phyloP scores from a whole-genome alignment of 1,284 basidiomycete species.

The Meira miltonrushii region DNA sequence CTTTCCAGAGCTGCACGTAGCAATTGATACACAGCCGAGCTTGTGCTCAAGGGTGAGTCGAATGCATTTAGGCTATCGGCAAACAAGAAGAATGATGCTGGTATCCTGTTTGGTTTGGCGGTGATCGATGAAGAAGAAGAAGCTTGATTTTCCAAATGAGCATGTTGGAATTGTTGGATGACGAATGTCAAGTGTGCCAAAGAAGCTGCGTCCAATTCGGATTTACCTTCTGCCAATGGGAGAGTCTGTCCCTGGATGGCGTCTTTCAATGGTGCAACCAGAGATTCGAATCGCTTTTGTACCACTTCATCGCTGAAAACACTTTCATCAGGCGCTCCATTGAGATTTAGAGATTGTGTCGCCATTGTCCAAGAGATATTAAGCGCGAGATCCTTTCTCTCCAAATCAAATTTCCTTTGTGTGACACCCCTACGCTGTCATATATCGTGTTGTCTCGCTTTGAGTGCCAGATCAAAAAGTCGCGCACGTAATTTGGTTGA shows the following conservation, averaged over 20 bases:
- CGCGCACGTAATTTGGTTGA: too few relatives aligned
- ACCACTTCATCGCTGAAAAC: constrained; percentile 17
- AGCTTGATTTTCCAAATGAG: constrained; percentile 34
- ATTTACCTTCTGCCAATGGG: background rate
- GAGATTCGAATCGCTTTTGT: constrained; percentile 15
- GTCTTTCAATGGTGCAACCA: constrained; percentile 18
- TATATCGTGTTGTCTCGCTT: too few relatives aligned
- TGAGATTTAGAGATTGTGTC: constrained; percentile 17
- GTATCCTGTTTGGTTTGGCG: constrained; percentile 38
- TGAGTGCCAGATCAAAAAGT: too few relatives aligned
- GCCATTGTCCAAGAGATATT: background rate
- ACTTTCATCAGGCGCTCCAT: constrained; percentile 22
- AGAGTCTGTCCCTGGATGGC: constrained; percentile 9
- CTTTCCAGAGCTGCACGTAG: constrained; percentile 22
- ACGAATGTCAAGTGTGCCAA: constrained; percentile 24
- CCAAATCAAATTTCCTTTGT: too few relatives aligned
- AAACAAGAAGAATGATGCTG: constrained; percentile 37
- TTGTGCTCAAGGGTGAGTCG: constrained; percentile 26
- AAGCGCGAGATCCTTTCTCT: too few relatives aligned
- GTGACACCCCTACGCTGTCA: too few relatives aligned
- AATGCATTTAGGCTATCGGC: constrained; percentile 21
- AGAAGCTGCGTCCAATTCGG: constrained; percentile 11
- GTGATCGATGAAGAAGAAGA: constrained; percentile 28
- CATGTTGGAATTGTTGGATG: constrained; percentile 42
- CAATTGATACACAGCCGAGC: constrained; percentile 7